These are phyloP conservation scores for Candida sonorensis DNA, from an alignment of 805 yeast species.

Conservation along the genomic window DNA sequence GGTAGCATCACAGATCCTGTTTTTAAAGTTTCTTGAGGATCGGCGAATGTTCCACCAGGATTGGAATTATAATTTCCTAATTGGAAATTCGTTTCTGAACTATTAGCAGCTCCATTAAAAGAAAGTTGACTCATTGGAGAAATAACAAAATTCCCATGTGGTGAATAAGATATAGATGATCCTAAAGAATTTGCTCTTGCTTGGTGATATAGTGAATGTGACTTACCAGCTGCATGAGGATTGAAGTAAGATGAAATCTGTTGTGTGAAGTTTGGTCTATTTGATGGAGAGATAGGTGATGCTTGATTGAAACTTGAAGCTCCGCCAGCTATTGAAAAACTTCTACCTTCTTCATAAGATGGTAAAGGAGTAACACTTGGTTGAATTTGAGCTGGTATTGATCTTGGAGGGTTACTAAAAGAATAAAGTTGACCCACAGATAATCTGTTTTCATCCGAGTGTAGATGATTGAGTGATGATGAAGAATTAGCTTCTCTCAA, in stretches of 20 bases:
- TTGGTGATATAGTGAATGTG: slow-evolving; percentile 1
- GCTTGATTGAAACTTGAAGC: too few relatives aligned
- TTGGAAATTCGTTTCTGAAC: too few relatives aligned
- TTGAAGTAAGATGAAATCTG: slow-evolving; percentile 6
- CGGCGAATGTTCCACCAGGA: too few relatives aligned
- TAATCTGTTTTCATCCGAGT: slow-evolving; percentile 15
- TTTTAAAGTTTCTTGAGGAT: too few relatives aligned
- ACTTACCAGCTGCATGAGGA: slow-evolving; percentile 2
- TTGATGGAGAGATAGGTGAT: slow-evolving; percentile 2
- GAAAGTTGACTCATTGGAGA: too few relatives aligned
- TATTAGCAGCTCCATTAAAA: too few relatives aligned
- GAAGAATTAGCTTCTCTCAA: slow-evolving; percentile 7
- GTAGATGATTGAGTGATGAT: slow-evolving; percentile 10
- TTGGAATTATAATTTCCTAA: too few relatives aligned
- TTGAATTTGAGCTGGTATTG: slow-evolving; percentile 15
- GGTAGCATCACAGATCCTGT: too few relatives aligned
- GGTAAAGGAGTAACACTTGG: not conserved
- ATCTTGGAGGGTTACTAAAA: slow-evolving; percentile 23
- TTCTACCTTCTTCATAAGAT: too few relatives aligned
- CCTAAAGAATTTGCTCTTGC: slow-evolving; percentile 10
- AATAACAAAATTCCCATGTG: not conserved
- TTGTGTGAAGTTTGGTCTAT: slow-evolving; percentile 4
- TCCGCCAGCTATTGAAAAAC: too few relatives aligned
- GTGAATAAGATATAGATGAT: slow-evolving; percentile 5
- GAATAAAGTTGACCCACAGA: slow-evolving; percentile 14